phyloP scores from a whole-genome alignment of 2,329 filamentous ascomycete genomes.

The Aspergillus terreus region DNA sequence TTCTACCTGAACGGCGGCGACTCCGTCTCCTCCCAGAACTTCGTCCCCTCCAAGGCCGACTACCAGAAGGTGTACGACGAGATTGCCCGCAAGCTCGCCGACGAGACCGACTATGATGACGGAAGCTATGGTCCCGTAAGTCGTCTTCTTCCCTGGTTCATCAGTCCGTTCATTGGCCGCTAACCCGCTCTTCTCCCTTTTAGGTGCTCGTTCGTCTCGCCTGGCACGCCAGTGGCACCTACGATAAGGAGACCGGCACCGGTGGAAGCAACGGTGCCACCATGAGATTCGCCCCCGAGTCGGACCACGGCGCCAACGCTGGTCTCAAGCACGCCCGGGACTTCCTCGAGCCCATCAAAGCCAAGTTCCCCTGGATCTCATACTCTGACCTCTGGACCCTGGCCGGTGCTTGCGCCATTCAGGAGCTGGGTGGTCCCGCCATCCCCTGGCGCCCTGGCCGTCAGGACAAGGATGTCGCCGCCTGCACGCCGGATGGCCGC shows the following conservation, averaged over 20 bases:
- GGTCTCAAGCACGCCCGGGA: slow-evolving; percentile 81
- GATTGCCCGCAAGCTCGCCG: slow-evolving; percentile 73
- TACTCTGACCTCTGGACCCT: slow-evolving; percentile 98
- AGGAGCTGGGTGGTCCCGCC: slow-evolving; percentile 88
- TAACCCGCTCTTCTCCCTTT: neutral
- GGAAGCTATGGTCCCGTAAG: slow-evolving; percentile 83
- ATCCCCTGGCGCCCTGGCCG: slow-evolving; percentile 90
- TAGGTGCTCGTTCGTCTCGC: slow-evolving; percentile 76
- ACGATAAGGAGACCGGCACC: slow-evolving; percentile 79
- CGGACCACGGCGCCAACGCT: slow-evolving; percentile 88
- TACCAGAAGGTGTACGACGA: slow-evolving; percentile 95
- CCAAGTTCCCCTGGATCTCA: slow-evolving; percentile 88
- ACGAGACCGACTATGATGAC: slow-evolving; percentile 94
- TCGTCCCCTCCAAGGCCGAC: slow-evolving; percentile 75
- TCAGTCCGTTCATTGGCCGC: neutral
- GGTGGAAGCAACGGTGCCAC: slow-evolving; percentile 95
- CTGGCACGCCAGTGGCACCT: slow-evolving; percentile 93
- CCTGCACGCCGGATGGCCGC: slow-evolving; percentile 92
- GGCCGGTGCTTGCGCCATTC: slow-evolving; percentile 76
- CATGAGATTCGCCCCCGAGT: slow-evolving; percentile 91
- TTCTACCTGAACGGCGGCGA: slow-evolving; percentile 56
- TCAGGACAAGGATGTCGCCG: slow-evolving; percentile 69
- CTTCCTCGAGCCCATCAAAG: slow-evolving; percentile 89
- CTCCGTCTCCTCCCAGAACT: slow-evolving; percentile 44
- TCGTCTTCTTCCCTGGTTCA: neutral